phyloP scores from a whole-genome alignment of 306 rosid genomes.

The Rosa rugosa region DNA sequence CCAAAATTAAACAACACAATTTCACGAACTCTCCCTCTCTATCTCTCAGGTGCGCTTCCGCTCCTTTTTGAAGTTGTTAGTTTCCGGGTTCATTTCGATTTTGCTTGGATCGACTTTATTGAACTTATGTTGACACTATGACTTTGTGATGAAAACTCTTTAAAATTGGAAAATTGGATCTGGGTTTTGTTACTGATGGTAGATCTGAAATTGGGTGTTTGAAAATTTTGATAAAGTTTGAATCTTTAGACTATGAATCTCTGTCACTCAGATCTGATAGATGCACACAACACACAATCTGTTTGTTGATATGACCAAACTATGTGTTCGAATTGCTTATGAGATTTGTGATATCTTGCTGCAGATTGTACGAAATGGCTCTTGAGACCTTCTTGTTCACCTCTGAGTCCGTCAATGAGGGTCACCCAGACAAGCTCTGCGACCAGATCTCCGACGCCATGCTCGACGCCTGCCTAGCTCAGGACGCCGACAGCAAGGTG shows the following conservation, averaged over 20 bases:
- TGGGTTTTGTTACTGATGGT: not conserved
- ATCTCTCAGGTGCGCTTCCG: not conserved
- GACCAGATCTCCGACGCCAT: conserved; percentile 81
- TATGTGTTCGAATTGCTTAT: not conserved
- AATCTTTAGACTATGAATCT: not conserved
- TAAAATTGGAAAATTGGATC: not conserved
- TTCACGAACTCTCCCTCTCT: no score
- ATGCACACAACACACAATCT: not conserved
- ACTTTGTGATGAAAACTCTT: not conserved
- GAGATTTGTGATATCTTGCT: conserved; percentile 19
- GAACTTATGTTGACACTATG: not conserved
- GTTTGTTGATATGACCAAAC: not conserved
- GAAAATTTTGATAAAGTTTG: not conserved
- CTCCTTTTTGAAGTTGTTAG: not conserved
- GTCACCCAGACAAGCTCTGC: conserved; percentile 87
- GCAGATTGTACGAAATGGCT: conserved; percentile 17
- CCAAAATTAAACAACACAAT: no score
- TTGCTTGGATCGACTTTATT: not conserved
- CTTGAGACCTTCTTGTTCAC: conserved; percentile 68
- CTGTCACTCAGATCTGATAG: not conserved
- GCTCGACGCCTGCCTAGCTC: conserved; percentile 71
- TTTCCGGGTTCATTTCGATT: not conserved
- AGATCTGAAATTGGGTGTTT: not conserved
- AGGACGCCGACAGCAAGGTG: conserved; percentile 72
- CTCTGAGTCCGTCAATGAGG: conserved; percentile 81